These are phyloP conservation scores for Tetrahymena borealis DNA, from an alignment of 73 alveolate genomes.

Conservation along the genomic window DNA sequence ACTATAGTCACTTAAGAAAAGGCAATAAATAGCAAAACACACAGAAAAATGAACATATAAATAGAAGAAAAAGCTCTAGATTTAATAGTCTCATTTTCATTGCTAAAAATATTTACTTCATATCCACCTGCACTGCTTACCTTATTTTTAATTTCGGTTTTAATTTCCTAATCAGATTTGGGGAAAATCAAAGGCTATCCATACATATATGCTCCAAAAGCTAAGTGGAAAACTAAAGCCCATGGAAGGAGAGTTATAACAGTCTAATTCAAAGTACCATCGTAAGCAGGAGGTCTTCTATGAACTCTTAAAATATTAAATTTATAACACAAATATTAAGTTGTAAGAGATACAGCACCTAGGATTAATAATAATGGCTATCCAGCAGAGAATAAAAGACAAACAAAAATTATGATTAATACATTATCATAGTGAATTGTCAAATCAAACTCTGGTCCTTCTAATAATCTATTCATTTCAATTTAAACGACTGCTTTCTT, in stretches of 20 bases:
- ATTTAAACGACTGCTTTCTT: conserved; percentile 7
- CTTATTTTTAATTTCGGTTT: no score
- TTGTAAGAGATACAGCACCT: conserved; percentile 10
- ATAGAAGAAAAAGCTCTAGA: no score
- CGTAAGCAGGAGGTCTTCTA: conserved; percentile 47
- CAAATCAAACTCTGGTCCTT: conserved; percentile 55
- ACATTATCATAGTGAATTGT: conserved; percentile 26
- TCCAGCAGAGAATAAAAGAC: conserved; percentile 24
- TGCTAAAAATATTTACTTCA: no score
- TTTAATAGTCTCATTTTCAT: no score
- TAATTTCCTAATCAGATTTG: no score
- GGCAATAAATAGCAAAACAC: no score
- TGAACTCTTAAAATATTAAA: conserved; percentile 16
- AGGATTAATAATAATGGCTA: conserved; percentile 36
- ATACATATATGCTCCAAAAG: conserved; percentile 48
- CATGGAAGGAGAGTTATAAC: conserved; percentile 36
- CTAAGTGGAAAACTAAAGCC: conserved; percentile 42
- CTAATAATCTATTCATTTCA: conserved; percentile 26
- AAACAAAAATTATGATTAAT: conserved; percentile 29
- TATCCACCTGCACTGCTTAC: no score
- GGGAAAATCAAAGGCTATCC: conserved; percentile 60
- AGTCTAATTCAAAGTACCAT: conserved; percentile 31
- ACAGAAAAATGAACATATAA: no score
- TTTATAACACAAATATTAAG: conserved; percentile 28
- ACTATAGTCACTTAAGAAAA: no score